A percentile compares a stretch with the other conserved stretches of the same genome.
Evolutionary conservation across 1,284 basidiomycete genomes (phyloP).

Genomic region (Ustilago esculenta): DNA sequence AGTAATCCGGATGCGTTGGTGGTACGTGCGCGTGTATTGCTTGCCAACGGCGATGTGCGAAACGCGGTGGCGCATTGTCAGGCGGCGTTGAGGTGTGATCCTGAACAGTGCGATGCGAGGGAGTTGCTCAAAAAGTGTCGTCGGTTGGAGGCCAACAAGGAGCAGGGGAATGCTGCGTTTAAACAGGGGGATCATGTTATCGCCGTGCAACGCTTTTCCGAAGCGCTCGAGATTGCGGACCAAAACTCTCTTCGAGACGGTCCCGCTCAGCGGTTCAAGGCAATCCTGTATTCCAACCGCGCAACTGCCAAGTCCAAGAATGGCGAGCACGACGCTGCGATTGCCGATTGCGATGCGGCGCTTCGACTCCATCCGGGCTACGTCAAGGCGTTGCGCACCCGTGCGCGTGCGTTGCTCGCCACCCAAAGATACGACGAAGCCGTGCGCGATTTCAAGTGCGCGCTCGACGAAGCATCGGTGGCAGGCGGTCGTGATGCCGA

Average conservation of each 20-base stretch:
- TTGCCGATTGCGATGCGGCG: constrained; percentile 77
- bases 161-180: constrained; percentile 83
- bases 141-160: constrained; percentile 82
- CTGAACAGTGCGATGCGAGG: constrained; percentile 78
- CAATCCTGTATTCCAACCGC: constrained; percentile 82
- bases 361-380: constrained; percentile 75
- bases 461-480: constrained; percentile 73
- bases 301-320: constrained; percentile 82
- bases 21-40: constrained; percentile 80
- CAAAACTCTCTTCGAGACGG: constrained; percentile 49
- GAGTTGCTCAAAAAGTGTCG: constrained; percentile 79
- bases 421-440: constrained; percentile 79
- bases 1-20: constrained; percentile 83
- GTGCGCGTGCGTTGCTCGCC: constrained; percentile 80
- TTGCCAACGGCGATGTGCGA: constrained; percentile 76
- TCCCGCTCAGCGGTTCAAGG: constrained; percentile 66
- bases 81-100: constrained; percentile 81
- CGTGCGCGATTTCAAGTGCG: constrained; percentile 79
- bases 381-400: constrained; percentile 85
- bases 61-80: constrained; percentile 78
- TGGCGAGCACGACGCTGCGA: constrained; percentile 75
- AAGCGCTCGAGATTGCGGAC: constrained; percentile 51
- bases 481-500: constrained; percentile 71
- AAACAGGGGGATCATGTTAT: constrained; percentile 74
- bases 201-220: constrained; percentile 72